These are phyloP conservation scores for Cucurbita pepo DNA, from an alignment of 306 rosid species.

Conservation along the genomic window DNA sequence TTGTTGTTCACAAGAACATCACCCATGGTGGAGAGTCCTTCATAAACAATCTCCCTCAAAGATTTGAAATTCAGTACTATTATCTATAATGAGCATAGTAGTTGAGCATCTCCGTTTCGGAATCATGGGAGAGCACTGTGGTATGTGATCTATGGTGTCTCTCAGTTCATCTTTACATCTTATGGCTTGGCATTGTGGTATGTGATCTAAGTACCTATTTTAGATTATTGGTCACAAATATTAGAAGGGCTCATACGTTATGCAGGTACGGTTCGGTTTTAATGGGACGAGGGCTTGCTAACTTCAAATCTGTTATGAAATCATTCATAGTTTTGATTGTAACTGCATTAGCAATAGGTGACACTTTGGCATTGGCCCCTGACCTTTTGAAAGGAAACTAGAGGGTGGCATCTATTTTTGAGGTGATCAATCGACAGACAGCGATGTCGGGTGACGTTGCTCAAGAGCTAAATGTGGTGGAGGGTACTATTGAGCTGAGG, in stretches of 20 bases:
- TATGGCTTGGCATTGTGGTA: too few species aligned
- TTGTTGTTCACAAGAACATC: slow-evolving; percentile 77
- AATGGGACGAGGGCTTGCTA: slow-evolving; percentile 75
- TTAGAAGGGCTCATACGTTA: not conserved
- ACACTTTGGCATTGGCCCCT: slow-evolving; percentile 75
- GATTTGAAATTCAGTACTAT: not conserved
- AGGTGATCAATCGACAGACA: slow-evolving; percentile 58
- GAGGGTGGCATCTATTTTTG: slow-evolving; percentile 89
- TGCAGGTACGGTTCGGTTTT: slow-evolving; percentile 90
- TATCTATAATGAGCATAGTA: not conserved
- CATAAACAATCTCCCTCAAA: not conserved
- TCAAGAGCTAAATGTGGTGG: slow-evolving; percentile 55
- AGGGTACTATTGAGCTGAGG: slow-evolving; percentile 76
- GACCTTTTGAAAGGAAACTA: slow-evolving; percentile 90
- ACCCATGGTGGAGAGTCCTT: slow-evolving; percentile 80
- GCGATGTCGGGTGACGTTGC: slow-evolving; percentile 43
- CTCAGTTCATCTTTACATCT: too few species aligned
- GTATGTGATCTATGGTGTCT: too few species aligned
- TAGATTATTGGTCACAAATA: not conserved
- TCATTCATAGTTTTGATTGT: slow-evolving; percentile 81
- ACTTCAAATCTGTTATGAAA: slow-evolving; percentile 90
- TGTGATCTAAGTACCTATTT: not conserved
- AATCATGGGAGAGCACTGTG: slow-evolving; percentile 60
- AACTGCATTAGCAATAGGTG: slow-evolving; percentile 92
- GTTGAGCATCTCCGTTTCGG: slow-evolving; percentile 77